phyloP scores from a whole-genome alignment of 23 red algal species.

The Gracilaria gracilis region DNA sequence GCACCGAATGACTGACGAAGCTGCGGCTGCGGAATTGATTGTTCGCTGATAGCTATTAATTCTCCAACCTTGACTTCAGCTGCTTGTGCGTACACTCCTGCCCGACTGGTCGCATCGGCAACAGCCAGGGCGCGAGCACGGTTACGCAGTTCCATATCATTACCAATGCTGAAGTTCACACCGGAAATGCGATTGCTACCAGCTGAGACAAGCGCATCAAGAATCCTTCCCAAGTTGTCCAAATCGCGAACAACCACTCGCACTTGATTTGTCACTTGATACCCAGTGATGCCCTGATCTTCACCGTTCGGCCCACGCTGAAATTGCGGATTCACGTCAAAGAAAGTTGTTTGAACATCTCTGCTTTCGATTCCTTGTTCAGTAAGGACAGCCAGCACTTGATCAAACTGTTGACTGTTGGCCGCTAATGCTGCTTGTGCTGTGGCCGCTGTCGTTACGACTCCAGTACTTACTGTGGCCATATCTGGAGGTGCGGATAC shows the following conservation, averaged over 20 bases:
- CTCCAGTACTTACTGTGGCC: conserved; percentile 36
- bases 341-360: conserved; percentile 54
- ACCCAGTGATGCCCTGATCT: conserved; percentile 27
- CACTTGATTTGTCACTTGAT: conserved; percentile 29
- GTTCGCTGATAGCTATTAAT: conserved; percentile 40
- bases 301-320: background rate
- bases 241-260: conserved; percentile 34
- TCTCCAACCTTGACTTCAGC: conserved; percentile 35
- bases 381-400: conserved; percentile 18
- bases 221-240: conserved; percentile 14
- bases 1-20: background rate
- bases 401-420: conserved; percentile 35
- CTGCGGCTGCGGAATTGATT: background rate
- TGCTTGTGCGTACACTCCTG: conserved; percentile 14
- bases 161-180: conserved; percentile 22
- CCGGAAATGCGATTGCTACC: conserved; percentile 48
- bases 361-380: conserved; percentile 31
- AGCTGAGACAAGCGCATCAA: conserved; percentile 45
- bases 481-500: conserved; percentile 31
- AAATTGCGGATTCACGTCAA: conserved; percentile 31
- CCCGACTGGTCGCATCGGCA: conserved; percentile 2
- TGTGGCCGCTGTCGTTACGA: conserved; percentile 33
- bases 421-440: conserved; percentile 35
- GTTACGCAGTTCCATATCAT: conserved; percentile 16
- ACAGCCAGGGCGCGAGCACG: conserved; percentile 32